Percentiles rank a stretch among this genome's conserved stretches.
phyloP scores from a whole-genome alignment of 352 stramenopile genomes.

The Phytophthora pinifolia region DNA sequence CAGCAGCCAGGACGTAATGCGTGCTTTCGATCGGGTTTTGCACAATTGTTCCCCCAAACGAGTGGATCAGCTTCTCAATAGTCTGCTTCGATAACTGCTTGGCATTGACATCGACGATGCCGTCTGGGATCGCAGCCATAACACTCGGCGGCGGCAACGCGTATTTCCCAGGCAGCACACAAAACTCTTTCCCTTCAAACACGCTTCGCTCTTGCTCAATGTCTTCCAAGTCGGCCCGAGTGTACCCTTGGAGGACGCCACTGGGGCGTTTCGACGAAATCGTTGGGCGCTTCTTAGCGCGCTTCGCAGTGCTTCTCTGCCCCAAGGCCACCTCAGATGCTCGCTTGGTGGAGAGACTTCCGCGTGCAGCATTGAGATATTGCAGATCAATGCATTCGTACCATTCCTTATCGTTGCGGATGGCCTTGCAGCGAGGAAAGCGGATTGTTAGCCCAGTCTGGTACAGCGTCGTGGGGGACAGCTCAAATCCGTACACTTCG shows the following conservation, averaged over 20 bases:
- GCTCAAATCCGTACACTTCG: slow-evolving; percentile 85
- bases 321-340: slow-evolving; percentile 71
- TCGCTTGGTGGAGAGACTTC: slow-evolving; percentile 66
- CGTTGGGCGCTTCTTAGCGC: slow-evolving; percentile 36
- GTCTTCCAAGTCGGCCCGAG: slow-evolving; percentile 56
- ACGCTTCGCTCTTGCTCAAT: slow-evolving; percentile 58
- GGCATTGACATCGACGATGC: slow-evolving; percentile 34
- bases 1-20: slow-evolving; percentile 63
- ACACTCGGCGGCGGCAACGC: slow-evolving; percentile 19
- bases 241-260: slow-evolving; percentile 59
- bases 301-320: slow-evolving; percentile 58
- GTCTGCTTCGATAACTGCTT: slow-evolving; percentile 61
- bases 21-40: slow-evolving; percentile 82
- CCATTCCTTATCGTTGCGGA: slow-evolving; percentile 84
- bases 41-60: slow-evolving; percentile 64
- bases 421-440: slow-evolving; percentile 79
- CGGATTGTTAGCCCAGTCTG: slow-evolving; percentile 80
- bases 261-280: slow-evolving; percentile 23
- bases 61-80: slow-evolving; percentile 75
- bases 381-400: slow-evolving; percentile 80
- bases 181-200: slow-evolving; percentile 75
- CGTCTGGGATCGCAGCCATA: slow-evolving; percentile 27
- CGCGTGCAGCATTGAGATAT: slow-evolving; percentile 67
- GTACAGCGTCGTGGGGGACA: slow-evolving; percentile 81
- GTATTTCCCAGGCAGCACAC: slow-evolving; percentile 80